phyloP scores from a whole-genome alignment of 106 monocot species.

The Phalaenopsis equestris region DNA sequence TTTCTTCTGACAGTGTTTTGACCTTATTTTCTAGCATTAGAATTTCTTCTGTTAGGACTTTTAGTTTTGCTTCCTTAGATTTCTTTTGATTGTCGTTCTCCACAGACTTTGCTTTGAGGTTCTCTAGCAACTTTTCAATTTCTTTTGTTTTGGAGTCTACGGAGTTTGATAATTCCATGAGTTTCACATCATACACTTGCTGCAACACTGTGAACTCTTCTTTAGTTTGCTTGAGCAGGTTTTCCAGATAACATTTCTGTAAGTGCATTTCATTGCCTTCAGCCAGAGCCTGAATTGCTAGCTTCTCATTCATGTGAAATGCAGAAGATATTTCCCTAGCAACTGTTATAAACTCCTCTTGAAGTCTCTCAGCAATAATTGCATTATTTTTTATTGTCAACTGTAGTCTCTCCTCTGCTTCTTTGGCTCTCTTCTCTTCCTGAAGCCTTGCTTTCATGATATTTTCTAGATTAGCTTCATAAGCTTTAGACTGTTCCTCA shows the following conservation, averaged over 20 bases:
- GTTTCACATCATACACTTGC: conserved; percentile 26
- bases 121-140: conserved; percentile 33
- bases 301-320: conserved; percentile 68
- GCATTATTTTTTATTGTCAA: conserved; percentile 53
- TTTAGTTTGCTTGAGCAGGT: conserved; percentile 43
- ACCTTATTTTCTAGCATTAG: conserved; percentile 26
- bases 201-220: conserved; percentile 36
- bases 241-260: conserved; percentile 57
- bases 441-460: conserved; percentile 45
- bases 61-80: conserved; percentile 27
- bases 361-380: conserved; percentile 48
- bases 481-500: conserved; percentile 41
- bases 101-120: conserved; percentile 42
- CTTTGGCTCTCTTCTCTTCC: conserved; percentile 74
- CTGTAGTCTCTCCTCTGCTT: conserved; percentile 58
- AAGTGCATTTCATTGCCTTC: conserved; percentile 54
- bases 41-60: conserved; percentile 42
- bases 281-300: conserved; percentile 48
- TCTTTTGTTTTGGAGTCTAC: conserved; percentile 56
- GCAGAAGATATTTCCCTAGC: conserved; percentile 54
- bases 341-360: conserved; percentile 60
- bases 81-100: conserved; percentile 49
- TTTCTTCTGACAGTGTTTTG: conserved; percentile 40
- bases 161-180: conserved; percentile 42
- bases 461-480: conserved; percentile 47